Evolutionary conservation across 345 rosid genomes (phyloP), one percentile per base, ranked within the genome.

Genomic region (Gossypium stocksii): DNA sequence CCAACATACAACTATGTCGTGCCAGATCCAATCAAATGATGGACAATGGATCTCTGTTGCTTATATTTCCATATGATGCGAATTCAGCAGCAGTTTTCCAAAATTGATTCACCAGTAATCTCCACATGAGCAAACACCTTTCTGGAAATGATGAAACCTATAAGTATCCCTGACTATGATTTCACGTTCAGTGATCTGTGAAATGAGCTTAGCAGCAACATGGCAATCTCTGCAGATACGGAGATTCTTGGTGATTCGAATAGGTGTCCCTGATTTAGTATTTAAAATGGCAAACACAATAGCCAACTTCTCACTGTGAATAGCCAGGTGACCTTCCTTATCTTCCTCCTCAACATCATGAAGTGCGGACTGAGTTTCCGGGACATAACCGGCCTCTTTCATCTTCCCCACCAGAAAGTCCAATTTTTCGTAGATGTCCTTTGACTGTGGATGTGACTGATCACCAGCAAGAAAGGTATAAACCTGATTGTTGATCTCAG

Each of bases 271-370:
- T 0, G 85, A 79, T 15, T 71, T 38, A 14, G 89, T 81, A 79
- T 88, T 88, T 83, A 88, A 66, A 72, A 91, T 74, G 29, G 91
- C 92, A 82, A 88, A 91, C 48, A 77, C 91, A 76, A 91, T 87
- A 51, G 94, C 97, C 72, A 91, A 54, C 71, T 89, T 91, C 84
- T 91, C 97, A 74, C 97, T 89, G 51, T 89, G 97, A 75, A 91
- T 90, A 14, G 88, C 87, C 34, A 89, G 83, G 80, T 91, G 97
- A 27, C 86, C 60, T 76, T 87, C 97, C 71, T 91, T 91, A 77
- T 91, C 97, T 85, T 89, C 93, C 62, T 89, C 91, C 76, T 91
- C 97, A 57, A 89, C 89, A 78, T 91, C 97, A 69, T 91, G 97
- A 41, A 91, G 90, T 0, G 97, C 93, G 0, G 89, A 86, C 65